These are phyloP conservation scores for Alternaria ethzedia DNA, from an alignment of 2,329 filamentous ascomycete species.

Conservation along the genomic window DNA sequence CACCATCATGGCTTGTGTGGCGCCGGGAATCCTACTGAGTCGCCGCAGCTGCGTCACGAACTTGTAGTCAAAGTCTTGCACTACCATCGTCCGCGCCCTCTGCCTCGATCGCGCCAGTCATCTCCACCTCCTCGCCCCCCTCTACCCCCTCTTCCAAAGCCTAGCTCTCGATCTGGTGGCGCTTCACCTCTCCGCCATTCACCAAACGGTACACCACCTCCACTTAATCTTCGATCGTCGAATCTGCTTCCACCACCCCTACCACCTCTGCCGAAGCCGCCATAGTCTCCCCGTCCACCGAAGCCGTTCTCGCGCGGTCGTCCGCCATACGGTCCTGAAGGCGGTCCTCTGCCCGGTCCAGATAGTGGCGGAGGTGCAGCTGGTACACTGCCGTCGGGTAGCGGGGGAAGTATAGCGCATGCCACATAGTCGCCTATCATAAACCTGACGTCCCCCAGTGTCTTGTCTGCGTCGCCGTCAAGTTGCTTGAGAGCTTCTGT, in stretches of 20 bases:
- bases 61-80: background rate
- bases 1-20: no score
- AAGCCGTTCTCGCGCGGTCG: constrained; percentile 42
- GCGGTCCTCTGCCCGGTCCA: constrained; percentile 38
- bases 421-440: constrained; percentile 89
- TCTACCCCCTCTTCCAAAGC: constrained; percentile 40
- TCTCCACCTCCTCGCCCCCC: constrained; percentile 46
- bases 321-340: constrained; percentile 31
- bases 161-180: constrained; percentile 58
- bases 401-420: constrained; percentile 78
- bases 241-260: constrained; percentile 45
- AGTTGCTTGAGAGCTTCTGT: constrained; percentile 52
- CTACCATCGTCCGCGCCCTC: constrained; percentile 44
- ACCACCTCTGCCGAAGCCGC: constrained; percentile 43
- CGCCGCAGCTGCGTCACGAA: no score
- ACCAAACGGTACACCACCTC: constrained; percentile 57
- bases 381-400: constrained; percentile 75
- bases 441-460: constrained; percentile 77
- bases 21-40: no score
- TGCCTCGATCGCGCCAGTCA: constrained; percentile 42
- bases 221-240: constrained; percentile 48
- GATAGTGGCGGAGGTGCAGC: constrained; percentile 60
- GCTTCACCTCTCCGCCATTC: constrained; percentile 73
- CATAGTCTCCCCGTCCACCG: constrained; percentile 38
- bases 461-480: constrained; percentile 71